phyloP scores from a whole-genome alignment of 2,329 filamentous ascomycete species.

The Scedosporium dehoogii region DNA sequence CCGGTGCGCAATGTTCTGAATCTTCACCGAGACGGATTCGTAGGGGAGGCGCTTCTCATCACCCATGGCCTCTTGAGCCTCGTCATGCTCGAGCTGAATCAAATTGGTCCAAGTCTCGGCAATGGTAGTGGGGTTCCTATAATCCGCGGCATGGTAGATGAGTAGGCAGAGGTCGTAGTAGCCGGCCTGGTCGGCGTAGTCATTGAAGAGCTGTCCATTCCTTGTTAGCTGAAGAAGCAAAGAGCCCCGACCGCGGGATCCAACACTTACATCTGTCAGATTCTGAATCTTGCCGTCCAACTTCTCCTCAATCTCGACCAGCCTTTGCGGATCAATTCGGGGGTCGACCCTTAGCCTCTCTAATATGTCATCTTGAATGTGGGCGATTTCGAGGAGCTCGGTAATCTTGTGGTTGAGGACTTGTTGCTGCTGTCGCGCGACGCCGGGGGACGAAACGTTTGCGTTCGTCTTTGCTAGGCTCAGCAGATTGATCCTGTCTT shows the following conservation, averaged over 20 bases:
- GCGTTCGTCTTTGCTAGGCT: slow-evolving; percentile 88
- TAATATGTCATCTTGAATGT: slow-evolving; percentile 87
- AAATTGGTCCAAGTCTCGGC: slow-evolving; percentile 75
- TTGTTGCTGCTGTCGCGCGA: slow-evolving; percentile 74
- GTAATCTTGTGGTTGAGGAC: slow-evolving; percentile 75
- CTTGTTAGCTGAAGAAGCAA: slow-evolving; percentile 10
- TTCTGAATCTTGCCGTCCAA: slow-evolving; percentile 71
- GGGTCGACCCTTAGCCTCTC: slow-evolving; percentile 65
- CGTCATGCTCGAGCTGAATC: slow-evolving; percentile 60
- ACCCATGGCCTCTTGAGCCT: slow-evolving; percentile 34
- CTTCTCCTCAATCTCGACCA: slow-evolving; percentile 51
- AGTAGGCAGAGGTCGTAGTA: slow-evolving; percentile 92
- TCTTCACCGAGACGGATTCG: slow-evolving; percentile 56
- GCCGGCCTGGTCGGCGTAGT: slow-evolving; percentile 78
- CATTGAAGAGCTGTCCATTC: slow-evolving; percentile 67
- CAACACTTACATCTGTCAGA: slow-evolving; percentile 59
- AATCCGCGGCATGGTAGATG: slow-evolving; percentile 86
- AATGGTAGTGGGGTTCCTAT: slow-evolving; percentile 80
- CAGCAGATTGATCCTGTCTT: slow-evolving; percentile 79
- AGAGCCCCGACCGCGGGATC: too few relatives aligned
- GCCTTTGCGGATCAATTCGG: slow-evolving; percentile 55
- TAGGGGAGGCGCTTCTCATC: slow-evolving; percentile 47
- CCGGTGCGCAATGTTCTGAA: slow-evolving; percentile 55
- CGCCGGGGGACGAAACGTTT: slow-evolving; percentile 67
- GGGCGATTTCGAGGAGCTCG: slow-evolving; percentile 82